Conservation (phyloP, 352 stramenopile species). For the Phytophthora podocarpi region DNA sequence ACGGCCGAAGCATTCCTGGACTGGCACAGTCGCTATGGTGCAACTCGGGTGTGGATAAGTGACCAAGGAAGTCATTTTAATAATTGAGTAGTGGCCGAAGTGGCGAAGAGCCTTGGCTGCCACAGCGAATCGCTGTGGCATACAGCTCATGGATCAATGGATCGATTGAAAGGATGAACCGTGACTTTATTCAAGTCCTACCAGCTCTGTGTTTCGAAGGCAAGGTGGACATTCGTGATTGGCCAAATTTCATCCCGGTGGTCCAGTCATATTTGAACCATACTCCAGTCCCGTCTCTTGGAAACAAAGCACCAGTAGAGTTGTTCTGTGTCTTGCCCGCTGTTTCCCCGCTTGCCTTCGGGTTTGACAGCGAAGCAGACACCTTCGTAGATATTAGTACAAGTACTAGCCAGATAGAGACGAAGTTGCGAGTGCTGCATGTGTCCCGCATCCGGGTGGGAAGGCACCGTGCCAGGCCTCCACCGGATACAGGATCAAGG, state of each 20-base stretch:
- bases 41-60: conserved; percentile 28
- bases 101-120: conserved; percentile 1
- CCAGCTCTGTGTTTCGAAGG: background rate
- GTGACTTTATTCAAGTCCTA: conserved; percentile 35
- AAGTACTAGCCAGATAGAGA: background rate
- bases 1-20: conserved; percentile 26
- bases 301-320: conserved; percentile 22
- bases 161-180: conserved; percentile 34
- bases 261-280: conserved; percentile 40
- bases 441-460: no score
- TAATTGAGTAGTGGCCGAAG: conserved; percentile 26
- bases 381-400: background rate
- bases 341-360: background rate
- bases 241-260: conserved; percentile 19
- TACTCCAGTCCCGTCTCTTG: conserved; percentile 26
- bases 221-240: conserved; percentile 20
- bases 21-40: conserved; percentile 34
- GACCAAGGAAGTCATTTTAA: conserved; percentile 43
- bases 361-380: background rate
- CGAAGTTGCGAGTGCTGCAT: background rate
- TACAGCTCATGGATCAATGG: conserved; percentile 43
- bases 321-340: conserved; percentile 23
- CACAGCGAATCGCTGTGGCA: conserved; percentile 24
- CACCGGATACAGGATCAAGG: no score
- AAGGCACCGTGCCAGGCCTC: no score